Evolutionary conservation across 1,139 yeast species (phyloP).

Genomic region (Geotrichum citri-aurantii): DNA sequence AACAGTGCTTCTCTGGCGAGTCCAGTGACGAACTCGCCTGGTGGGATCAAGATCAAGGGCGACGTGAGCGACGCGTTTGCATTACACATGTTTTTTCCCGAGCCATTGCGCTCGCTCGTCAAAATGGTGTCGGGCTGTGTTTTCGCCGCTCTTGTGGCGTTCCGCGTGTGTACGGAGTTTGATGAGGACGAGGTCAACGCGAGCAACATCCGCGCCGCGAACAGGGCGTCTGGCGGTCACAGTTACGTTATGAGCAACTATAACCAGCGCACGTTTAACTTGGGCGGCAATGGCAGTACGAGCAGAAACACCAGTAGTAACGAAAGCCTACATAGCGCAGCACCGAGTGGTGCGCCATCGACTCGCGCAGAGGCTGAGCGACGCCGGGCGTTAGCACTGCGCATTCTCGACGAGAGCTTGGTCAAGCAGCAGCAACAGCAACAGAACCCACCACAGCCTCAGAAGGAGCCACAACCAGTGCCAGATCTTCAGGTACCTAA

Average conservation of each 20-base stretch:
- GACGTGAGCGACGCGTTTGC: conserved; percentile 91
- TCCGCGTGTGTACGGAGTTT: conserved; percentile 59
- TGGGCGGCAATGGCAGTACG: neutral
- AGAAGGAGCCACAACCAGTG: neutral
- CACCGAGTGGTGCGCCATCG: neutral
- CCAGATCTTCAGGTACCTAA: conserved; percentile 13
- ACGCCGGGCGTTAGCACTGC: conserved; percentile 77
- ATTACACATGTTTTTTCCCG: conserved; percentile 68
- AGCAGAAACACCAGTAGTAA: neutral
- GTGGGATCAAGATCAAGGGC: conserved; percentile 45
- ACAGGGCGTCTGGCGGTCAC: conserved; percentile 14
- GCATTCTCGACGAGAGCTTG: conserved; percentile 51
- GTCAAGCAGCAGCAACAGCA: neutral
- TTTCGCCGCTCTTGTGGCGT: conserved; percentile 48
- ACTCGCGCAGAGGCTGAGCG: conserved; percentile 60
- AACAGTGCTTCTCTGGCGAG: conserved; percentile 18
- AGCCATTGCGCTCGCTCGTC: conserved; percentile 45
- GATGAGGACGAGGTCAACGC: conserved; percentile 66
- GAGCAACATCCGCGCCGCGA: conserved; percentile 57
- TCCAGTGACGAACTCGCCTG: neutral
- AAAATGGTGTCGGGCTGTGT: conserved; percentile 48
- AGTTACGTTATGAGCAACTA: conserved; percentile 16
- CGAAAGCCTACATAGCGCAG: neutral
- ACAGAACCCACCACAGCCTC: neutral
- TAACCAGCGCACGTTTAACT: conserved; percentile 5